Percentiles rank a stretch among this genome's conserved stretches.
Conservation (phyloP, 805 yeast species). For the Cyberlindnera meyerae region DNA sequence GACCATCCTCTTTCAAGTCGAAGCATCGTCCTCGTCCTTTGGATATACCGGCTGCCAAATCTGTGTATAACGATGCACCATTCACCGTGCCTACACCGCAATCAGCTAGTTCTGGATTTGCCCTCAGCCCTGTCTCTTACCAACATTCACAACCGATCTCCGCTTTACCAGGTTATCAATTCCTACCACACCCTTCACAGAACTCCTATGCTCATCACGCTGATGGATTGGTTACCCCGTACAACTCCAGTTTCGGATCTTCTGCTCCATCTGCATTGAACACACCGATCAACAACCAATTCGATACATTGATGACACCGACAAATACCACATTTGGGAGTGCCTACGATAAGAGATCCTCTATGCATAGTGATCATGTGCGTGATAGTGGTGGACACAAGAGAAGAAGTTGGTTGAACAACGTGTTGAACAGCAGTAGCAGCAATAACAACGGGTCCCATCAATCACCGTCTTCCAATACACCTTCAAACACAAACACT, state of each 20-base stretch:
- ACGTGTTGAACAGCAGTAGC: slow-evolving; percentile 14
- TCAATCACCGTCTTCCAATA: slow-evolving; percentile 7
- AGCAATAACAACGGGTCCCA: slow-evolving; percentile 10
- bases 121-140: slow-evolving; percentile 17
- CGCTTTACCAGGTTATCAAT: slow-evolving; percentile 20
- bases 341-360: slow-evolving; percentile 8
- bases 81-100: slow-evolving; percentile 21
- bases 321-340: slow-evolving; percentile 8
- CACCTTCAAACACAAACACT: no score
- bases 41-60: slow-evolving; percentile 11
- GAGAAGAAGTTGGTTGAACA: slow-evolving; percentile 19
- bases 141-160: slow-evolving; percentile 9
- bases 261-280: slow-evolving; percentile 9
- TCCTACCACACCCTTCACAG: slow-evolving; percentile 3
- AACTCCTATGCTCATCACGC: not conserved
- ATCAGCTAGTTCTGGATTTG: slow-evolving; percentile 16
- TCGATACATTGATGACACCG: slow-evolving; percentile 12
- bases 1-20: slow-evolving; percentile 24
- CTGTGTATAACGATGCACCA: slow-evolving; percentile 20
- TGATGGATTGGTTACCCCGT: slow-evolving; percentile 18
- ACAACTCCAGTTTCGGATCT: slow-evolving; percentile 14
- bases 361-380: slow-evolving; percentile 4
- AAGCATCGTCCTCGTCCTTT: slow-evolving; percentile 27
- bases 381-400: slow-evolving; percentile 6
- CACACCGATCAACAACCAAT: slow-evolving; percentile 14